Percentiles rank a stretch among this genome's conserved stretches.
Conservation (phyloP, 2,329 filamentous ascomycete genomes). For the Hypomyces perniciosus region DNA sequence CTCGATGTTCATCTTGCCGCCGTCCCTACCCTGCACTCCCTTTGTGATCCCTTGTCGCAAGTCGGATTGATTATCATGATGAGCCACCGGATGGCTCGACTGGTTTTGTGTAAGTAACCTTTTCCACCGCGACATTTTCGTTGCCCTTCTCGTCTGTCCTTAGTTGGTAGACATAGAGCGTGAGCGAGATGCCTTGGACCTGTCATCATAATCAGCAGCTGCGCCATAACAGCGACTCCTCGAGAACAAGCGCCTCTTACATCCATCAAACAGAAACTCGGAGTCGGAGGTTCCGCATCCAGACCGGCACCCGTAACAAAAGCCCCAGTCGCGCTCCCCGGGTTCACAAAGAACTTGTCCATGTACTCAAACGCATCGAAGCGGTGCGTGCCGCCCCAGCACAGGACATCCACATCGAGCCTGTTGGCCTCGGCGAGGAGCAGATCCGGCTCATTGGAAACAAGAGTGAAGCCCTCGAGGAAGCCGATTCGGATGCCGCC, state of each 20-base stretch:
- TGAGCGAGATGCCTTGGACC: constrained; percentile 94
- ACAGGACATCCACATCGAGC: constrained; percentile 62
- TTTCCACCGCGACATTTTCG: constrained; percentile 77
- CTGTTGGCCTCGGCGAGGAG: constrained; percentile 63
- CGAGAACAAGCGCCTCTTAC: constrained; percentile 49
- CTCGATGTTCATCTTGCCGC: constrained; percentile 18
- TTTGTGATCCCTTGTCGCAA: not conserved
- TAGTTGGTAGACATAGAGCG: constrained; percentile 88
- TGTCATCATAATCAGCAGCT: constrained; percentile 32
- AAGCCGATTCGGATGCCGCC: constrained; percentile 61
- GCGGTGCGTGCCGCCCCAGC: constrained; percentile 62
- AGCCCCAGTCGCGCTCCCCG: constrained; percentile 60
- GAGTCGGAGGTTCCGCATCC: constrained; percentile 66
- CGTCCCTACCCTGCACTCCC: constrained; percentile 10
- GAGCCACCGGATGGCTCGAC: constrained; percentile 51
- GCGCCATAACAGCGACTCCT: not conserved
- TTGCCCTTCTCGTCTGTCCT: constrained; percentile 70
- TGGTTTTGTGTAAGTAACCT: constrained; percentile 79
- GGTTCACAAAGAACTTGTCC: constrained; percentile 69
- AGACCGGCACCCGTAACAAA: constrained; percentile 52
- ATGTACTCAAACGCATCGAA: constrained; percentile 69
- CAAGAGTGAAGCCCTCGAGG: constrained; percentile 62
- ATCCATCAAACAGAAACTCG: constrained; percentile 97
- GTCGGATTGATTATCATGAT: constrained; percentile 32
- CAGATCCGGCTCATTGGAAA: constrained; percentile 60